Evolutionary conservation across 2,329 filamentous ascomycete genomes (phyloP), one percentile per base, ranked within the genome.

Genomic region (Teratosphaeria gauchensis): DNA sequence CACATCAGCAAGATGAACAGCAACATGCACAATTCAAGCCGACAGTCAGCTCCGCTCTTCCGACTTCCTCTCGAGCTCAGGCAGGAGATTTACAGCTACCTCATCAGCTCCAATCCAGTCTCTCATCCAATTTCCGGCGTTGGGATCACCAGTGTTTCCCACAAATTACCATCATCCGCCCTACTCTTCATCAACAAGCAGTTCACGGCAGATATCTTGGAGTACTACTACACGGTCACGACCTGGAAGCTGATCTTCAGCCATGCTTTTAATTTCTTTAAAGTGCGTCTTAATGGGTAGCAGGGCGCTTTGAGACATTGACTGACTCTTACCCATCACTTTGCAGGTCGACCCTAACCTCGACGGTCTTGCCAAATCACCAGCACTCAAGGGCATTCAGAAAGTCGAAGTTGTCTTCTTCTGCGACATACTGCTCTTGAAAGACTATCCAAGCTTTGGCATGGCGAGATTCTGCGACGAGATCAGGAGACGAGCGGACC

Each of bases 21-120:
- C 12, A 53, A 30, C 12, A 16, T 7, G 28, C 3, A n/a, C 19
- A 14, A 28, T 32, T 4, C 24, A 4, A 6, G 4, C 52, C 19
- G 4, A 16, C 16, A 6, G 32, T 21, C 52, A 19, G 52, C 58
- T 59, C 61, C 62, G 14, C 65, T 65, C 61, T 72, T 69, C 62
- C 71, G 58, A 48, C 70, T 78, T 14, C 76, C 77, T 3, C 58
- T 75, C 56, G 77, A 79, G 60, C 68, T 79, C 46, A 74, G 77
- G 32, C 69, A 73, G 24, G 64, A 73, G 8, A 75, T 79, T 42
- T 78, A 77, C 65, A 51, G 60, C 35, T 67, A 71, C 61, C 57
- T 78, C 33, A 68, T 78, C 46, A 64, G 63, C 5, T 24, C 30
- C 9, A 58, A 63, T 33, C 62, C 61, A 33, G 58, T 66, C 58